Evolutionary conservation across 169 alveolate genomes (phyloP).

Genomic region (Eimeria tenella): DNA sequence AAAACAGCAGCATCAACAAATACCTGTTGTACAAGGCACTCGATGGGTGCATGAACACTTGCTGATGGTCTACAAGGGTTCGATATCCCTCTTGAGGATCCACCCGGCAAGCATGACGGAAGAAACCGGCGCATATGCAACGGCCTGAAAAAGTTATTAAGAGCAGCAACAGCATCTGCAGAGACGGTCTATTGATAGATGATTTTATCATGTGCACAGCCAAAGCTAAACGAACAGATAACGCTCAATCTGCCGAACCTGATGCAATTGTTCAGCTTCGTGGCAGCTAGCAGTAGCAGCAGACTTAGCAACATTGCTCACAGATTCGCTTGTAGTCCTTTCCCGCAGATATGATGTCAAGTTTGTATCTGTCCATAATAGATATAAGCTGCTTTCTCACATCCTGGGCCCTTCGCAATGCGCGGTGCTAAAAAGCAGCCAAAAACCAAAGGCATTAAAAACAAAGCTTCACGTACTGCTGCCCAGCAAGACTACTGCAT

Average conservation of each 20-base stretch:
- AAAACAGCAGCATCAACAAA: neutral
- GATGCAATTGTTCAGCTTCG: no score
- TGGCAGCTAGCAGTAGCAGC: neutral
- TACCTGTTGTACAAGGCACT: constrained; percentile 94
- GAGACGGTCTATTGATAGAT: neutral
- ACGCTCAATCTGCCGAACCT: neutral
- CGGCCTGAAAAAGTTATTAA: constrained; percentile 45
- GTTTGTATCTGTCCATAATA: constrained; percentile 97
- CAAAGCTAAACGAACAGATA: neutral
- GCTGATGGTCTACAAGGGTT: constrained; percentile 96
- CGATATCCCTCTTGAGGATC: constrained; percentile 99
- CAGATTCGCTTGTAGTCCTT: constrained; percentile 94
- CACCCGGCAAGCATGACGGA: constrained; percentile 97
- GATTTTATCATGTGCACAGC: neutral
- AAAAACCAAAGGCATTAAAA: no score
- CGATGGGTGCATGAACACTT: constrained; percentile 98
- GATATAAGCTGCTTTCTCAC: constrained; percentile 96
- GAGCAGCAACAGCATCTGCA: neutral
- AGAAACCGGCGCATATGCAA: constrained; percentile 98
- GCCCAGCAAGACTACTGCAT: no score
- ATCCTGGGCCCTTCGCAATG: constrained; percentile 97
- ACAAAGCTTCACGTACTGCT: no score
- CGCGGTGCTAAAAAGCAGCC: constrained; percentile 86
- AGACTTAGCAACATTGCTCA: constrained; percentile 85
- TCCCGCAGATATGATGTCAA: constrained; percentile 92